Conservation (phyloP, 1,284 basidiomycete genomes). For the Naganishia albida region DNA sequence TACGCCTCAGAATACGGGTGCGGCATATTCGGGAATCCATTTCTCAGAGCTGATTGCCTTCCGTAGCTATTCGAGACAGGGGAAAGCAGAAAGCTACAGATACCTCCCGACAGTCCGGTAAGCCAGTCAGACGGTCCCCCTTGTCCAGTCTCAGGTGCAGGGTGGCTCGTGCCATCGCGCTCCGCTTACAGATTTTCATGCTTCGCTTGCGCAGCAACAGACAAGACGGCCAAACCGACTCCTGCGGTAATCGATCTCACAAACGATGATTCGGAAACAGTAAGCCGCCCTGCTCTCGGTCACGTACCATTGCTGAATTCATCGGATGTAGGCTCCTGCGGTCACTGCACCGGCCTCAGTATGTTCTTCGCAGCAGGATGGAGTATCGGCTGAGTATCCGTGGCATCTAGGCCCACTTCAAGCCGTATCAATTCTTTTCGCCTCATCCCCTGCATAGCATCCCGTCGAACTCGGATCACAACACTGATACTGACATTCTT, state of each 20-base stretch:
- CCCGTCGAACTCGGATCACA: background rate
- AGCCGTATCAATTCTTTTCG: slow-evolving; percentile 24
- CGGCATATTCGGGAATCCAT: background rate
- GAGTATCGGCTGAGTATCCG: slow-evolving; percentile 1
- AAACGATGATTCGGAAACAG: background rate
- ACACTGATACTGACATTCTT: slow-evolving; percentile 25
- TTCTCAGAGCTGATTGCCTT: background rate
- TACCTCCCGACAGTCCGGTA: background rate
- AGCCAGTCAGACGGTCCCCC: background rate
- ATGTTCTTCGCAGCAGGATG: slow-evolving; percentile 1
- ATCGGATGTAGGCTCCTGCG: background rate
- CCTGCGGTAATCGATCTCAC: background rate
- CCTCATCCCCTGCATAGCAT: slow-evolving; percentile 5
- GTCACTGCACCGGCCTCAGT: slow-evolving; percentile 12
- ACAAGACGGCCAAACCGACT: background rate
- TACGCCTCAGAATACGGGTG: background rate
- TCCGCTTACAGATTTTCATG: background rate
- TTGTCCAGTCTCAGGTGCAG: background rate
- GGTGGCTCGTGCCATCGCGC: background rate
- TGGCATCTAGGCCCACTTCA: slow-evolving; percentile 18
- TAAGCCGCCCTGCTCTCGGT: background rate
- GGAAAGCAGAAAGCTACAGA: slow-evolving; percentile 4
- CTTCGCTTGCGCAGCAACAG: background rate
- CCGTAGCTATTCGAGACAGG: background rate
- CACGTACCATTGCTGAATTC: background rate